These are phyloP conservation scores for Pythium angustatum DNA, from an alignment of 352 stramenopile species.

Conservation along the genomic window DNA sequence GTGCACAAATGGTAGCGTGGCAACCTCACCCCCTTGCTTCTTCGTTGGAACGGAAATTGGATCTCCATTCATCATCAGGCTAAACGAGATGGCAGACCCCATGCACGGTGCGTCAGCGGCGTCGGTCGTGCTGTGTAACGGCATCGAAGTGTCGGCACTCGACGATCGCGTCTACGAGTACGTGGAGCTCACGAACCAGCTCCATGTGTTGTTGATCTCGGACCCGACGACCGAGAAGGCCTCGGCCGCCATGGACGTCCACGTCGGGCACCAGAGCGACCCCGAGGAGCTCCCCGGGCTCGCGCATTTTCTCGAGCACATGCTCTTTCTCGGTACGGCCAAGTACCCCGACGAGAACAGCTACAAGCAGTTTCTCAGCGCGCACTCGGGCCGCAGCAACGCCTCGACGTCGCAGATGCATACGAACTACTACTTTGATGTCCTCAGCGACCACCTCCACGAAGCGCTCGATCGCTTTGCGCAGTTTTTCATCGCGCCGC, in stretches of 20 bases:
- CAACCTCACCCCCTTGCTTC: neutral
- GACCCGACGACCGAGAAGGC: slow-evolving; percentile 92
- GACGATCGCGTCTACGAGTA: slow-evolving; percentile 66
- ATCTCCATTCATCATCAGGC: too few relatives aligned
- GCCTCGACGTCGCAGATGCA: slow-evolving; percentile 95
- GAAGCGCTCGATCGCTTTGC: slow-evolving; percentile 95
- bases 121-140: slow-evolving; percentile 40
- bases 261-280: slow-evolving; percentile 93
- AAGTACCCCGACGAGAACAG: slow-evolving; percentile 97
- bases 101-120: slow-evolving; percentile 25
- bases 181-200: slow-evolving; percentile 48
- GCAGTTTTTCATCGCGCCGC: slow-evolving; percentile 97
- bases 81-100: too few relatives aligned
- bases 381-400: slow-evolving; percentile 94
- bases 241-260: slow-evolving; percentile 93
- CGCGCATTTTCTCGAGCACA: slow-evolving; percentile 95
- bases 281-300: slow-evolving; percentile 83
- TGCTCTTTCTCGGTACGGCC: slow-evolving; percentile 96
- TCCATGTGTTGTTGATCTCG: slow-evolving; percentile 85
- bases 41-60: too few relatives aligned
- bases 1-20: neutral
- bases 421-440: slow-evolving; percentile 98
- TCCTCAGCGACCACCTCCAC: slow-evolving; percentile 74
- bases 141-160: slow-evolving; percentile 63
- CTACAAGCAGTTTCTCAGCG: slow-evolving; percentile 92